Conservation (phyloP, 2,329 filamentous ascomycete species). For the Proliferodiscus dingleyae region DNA sequence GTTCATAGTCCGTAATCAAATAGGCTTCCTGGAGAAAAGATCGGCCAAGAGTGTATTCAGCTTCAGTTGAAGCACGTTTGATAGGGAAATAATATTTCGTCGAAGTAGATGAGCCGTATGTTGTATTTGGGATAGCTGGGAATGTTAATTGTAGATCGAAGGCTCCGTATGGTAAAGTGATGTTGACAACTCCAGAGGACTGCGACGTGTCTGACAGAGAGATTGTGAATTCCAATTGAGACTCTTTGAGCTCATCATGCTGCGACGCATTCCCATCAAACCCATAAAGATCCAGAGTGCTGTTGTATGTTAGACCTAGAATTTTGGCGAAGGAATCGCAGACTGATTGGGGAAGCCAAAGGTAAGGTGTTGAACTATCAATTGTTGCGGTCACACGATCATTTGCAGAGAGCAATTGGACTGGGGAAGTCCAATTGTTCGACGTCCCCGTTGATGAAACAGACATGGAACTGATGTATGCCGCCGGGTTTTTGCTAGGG, state of each 20-base stretch:
- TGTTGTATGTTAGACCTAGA: constrained; percentile 62
- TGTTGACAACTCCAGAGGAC: constrained; percentile 40
- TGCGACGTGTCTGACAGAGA: constrained; percentile 43
- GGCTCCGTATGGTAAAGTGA: constrained; percentile 31
- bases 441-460: constrained; percentile 28
- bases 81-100: constrained; percentile 36
- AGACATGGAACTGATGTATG: constrained; percentile 23
- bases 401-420: constrained; percentile 16
- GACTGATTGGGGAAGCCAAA: constrained; percentile 56
- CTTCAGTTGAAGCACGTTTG: constrained; percentile 22
- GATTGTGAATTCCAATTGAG: constrained; percentile 52
- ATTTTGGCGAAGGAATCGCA: constrained; percentile 61
- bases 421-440: constrained; percentile 50
- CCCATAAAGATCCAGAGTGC: constrained; percentile 58
- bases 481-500: constrained; percentile 41
- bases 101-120: constrained; percentile 36
- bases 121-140: constrained; percentile 37
- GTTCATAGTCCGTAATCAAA: constrained; percentile 33
- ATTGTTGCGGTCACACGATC: constrained; percentile 36
- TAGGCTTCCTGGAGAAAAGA: constrained; percentile 34
- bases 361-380: constrained; percentile 59
- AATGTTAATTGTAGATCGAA: constrained; percentile 30
- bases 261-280: constrained; percentile 52
- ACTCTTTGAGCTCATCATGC: constrained; percentile 39
- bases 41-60: constrained; percentile 32